These are phyloP conservation scores for Santalum album DNA, from an alignment of 164 flowering plant species.

Conservation along the genomic window DNA sequence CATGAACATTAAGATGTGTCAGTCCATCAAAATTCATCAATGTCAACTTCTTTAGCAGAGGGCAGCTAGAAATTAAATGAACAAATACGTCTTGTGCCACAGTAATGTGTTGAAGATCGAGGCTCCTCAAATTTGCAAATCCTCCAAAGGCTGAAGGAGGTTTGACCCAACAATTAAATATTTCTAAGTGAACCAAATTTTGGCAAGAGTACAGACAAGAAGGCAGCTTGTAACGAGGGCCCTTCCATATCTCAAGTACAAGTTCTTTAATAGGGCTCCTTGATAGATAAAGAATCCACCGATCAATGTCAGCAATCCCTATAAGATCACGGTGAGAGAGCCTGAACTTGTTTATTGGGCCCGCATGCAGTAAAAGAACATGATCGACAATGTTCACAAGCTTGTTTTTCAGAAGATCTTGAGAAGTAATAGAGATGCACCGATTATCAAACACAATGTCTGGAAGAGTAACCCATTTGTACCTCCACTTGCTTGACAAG, in stretches of 20 bases:
- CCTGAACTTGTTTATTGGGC: slow-evolving; percentile 45
- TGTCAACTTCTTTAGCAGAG: slow-evolving; percentile 42
- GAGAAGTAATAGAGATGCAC: slow-evolving; percentile 19
- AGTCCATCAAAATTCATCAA: slow-evolving; percentile 45
- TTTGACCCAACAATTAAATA: slow-evolving; percentile 36
- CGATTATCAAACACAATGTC: slow-evolving; percentile 40
- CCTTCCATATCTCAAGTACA: slow-evolving; percentile 40
- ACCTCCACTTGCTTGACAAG: slow-evolving; percentile 52
- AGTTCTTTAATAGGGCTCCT: slow-evolving; percentile 38
- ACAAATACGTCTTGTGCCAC: slow-evolving; percentile 36
- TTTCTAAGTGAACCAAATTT: slow-evolving; percentile 30
- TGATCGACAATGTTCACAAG: slow-evolving; percentile 38
- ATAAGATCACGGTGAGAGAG: slow-evolving; percentile 35
- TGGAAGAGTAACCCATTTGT: slow-evolving; percentile 41
- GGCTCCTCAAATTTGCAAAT: slow-evolving; percentile 37
- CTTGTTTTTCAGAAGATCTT: slow-evolving; percentile 27
- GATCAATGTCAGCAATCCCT: slow-evolving; percentile 33
- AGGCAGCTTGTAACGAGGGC: slow-evolving; percentile 40
- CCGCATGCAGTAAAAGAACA: slow-evolving; percentile 42
- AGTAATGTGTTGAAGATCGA: slow-evolving; percentile 44
- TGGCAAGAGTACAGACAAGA: slow-evolving; percentile 36
- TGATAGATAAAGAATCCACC: slow-evolving; percentile 45
- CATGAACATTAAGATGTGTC: slow-evolving; percentile 28
- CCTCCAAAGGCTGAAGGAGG: slow-evolving; percentile 37
- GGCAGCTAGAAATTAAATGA: slow-evolving; percentile 31